Evolutionary conservation across 371 early-diverging fungal genomes (phyloP), one percentile per base, ranked within the genome.

Genomic region (Blastocladiella emersonii): DNA sequence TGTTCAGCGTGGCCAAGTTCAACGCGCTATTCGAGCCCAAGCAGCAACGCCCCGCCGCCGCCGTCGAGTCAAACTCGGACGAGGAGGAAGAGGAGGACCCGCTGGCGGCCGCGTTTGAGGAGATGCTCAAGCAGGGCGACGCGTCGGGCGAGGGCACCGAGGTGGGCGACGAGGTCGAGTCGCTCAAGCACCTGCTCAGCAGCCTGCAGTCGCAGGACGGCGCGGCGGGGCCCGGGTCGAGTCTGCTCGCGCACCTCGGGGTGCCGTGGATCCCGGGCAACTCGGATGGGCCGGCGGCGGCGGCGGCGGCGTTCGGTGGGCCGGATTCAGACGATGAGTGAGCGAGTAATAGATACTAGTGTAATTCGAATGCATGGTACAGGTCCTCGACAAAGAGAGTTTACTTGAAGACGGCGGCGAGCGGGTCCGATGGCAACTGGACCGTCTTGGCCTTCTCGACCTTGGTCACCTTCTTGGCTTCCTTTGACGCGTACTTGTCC

Each of bases 401-500:
- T 21, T 41, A 41, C 59, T 12, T 12, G 37, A 72, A 72, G 3
- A 72, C 73, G 8, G 34, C 21, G 45, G 70, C 59, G 23, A 68
- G 43, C 15, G 72, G 69, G 57, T 72, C 69, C 49, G 69, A 21
- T 5, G 64, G 68, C 44, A 72, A 15, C n/a, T 13, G 56, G 19
- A 15, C 17, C n/a, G 4, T 6, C 45, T 63, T 57, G 13, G 56
- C 34, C 56, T 66, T 72, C 7, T 43, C 41, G 13, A 57, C 34
- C n/a, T 39, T 13, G 13, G 55, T 36, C 13, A 23, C 36, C 44
- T 70, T 56, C 23, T 63, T 62, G 8, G 65, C 64, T 21, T 65
- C 56, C 23, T 78, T 72, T 15, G 36, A 53, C 34, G 62, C 71
- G 60, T 78, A 68, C 60, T 76, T 75, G 30, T 55, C 61, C 13